Evolutionary conservation across 768 basidiomycete genomes (phyloP).

Genomic region (Termitomyces sp.): DNA sequence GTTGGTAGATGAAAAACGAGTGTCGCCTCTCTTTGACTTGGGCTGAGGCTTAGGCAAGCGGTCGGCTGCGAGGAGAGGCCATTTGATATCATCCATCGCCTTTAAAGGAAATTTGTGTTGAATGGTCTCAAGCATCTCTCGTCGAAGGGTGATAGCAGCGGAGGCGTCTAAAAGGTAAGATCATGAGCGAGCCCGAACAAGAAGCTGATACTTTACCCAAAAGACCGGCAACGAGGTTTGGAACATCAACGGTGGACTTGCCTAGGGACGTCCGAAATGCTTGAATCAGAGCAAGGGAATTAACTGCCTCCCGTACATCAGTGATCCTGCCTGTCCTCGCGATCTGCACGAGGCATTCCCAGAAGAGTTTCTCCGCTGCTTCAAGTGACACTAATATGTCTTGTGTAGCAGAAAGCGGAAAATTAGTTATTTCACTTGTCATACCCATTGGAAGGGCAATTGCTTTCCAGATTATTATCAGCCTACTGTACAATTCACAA

Average conservation of each 20-base stretch:
- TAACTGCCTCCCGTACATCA: slow-evolving; percentile 67
- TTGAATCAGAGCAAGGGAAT: slow-evolving; percentile 65
- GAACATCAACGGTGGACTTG: slow-evolving; percentile 38
- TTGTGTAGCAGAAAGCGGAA: slow-evolving; percentile 39
- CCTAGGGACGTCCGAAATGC: slow-evolving; percentile 83
- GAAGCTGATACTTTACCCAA: slow-evolving; percentile 40
- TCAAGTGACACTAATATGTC: slow-evolving; percentile 58
- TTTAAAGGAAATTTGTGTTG: slow-evolving; percentile 55
- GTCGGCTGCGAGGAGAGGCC: slow-evolving; percentile 53
- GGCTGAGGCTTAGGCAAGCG: slow-evolving; percentile 33
- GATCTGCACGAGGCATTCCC: slow-evolving; percentile 53
- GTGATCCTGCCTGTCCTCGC: slow-evolving; percentile 56
- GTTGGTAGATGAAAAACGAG: slow-evolving; percentile 12
- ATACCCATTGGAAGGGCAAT: slow-evolving; percentile 82
- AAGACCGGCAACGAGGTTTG: slow-evolving; percentile 54
- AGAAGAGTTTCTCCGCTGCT: slow-evolving; percentile 66
- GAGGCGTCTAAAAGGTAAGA: slow-evolving; percentile 50
- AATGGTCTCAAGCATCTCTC: slow-evolving; percentile 84
- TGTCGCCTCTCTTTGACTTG: slow-evolving; percentile 9
- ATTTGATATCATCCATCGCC: slow-evolving; percentile 59
- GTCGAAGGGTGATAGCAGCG: slow-evolving; percentile 69
- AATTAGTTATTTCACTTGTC: slow-evolving; percentile 35
- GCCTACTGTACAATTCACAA: neutral
- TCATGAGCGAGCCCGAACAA: neutral
- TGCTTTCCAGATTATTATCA: slow-evolving; percentile 34